Percentiles rank a stretch among this genome's conserved stretches.
Evolutionary conservation across 2,329 filamentous ascomycete species (phyloP).

Genomic region (Ophiobolus disseminans): DNA sequence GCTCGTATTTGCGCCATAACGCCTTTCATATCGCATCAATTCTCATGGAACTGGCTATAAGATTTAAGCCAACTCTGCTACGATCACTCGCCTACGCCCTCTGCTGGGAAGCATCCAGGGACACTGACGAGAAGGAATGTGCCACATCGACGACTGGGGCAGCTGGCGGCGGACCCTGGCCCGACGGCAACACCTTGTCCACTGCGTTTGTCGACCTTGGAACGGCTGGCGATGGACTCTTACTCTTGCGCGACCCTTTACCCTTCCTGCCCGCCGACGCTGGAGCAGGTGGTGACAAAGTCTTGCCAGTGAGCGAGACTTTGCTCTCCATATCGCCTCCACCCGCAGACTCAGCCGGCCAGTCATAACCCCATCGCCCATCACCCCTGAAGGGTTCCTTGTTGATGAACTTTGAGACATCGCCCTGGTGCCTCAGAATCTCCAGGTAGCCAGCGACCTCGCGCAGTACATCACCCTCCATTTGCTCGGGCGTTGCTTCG

Average conservation of each 20-base stretch:
- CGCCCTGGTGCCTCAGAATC: slow-evolving; percentile 56
- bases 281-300: not conserved
- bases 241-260: slow-evolving; percentile 8
- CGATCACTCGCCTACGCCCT: too few species aligned
- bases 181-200: not conserved
- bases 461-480: slow-evolving; percentile 54
- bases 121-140: not conserved
- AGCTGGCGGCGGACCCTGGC: not conserved
- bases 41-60: too few species aligned
- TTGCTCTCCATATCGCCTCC: slow-evolving; percentile 21
- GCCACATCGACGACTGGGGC: not conserved
- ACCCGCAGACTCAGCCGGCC: slow-evolving; percentile 22
- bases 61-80: too few species aligned
- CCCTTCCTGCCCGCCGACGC: slow-evolving; percentile 1
- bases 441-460: slow-evolving; percentile 63
- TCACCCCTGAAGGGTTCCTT: slow-evolving; percentile 37
- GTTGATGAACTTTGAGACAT: slow-evolving; percentile 70
- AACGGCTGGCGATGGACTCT: not conserved
- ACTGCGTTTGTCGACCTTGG: not conserved
- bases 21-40: too few species aligned
- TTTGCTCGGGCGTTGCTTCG: slow-evolving; percentile 53
- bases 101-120: not conserved
- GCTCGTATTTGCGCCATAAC: too few species aligned
- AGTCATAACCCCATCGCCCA: slow-evolving; percentile 38
- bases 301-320: slow-evolving; percentile 5